Conservation (phyloP, 148 eudicot species). For the Vaccinium corymbosum region DNA sequence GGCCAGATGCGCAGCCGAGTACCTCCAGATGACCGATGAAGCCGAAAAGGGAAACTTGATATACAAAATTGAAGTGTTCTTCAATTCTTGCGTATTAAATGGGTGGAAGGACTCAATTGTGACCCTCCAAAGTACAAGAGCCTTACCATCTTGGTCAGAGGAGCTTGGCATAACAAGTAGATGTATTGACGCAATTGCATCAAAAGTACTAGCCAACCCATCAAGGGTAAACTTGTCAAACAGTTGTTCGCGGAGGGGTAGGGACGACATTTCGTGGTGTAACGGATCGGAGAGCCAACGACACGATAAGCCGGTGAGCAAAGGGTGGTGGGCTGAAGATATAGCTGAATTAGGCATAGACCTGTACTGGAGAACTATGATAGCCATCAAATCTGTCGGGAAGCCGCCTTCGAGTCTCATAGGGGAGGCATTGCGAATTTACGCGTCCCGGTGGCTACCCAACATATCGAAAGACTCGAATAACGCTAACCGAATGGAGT, state of each 20-base stretch:
- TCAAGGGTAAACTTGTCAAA: constrained; percentile 42
- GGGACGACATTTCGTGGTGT: constrained; percentile 36
- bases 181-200: constrained; percentile 71
- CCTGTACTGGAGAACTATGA: constrained; percentile 74
- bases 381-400: constrained; percentile 71
- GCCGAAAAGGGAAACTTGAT: constrained; percentile 82
- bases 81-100: constrained; percentile 72
- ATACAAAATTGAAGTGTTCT: constrained; percentile 73
- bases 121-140: constrained; percentile 58
- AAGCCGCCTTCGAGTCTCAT: constrained; percentile 44
- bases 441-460: constrained; percentile 70
- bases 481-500: constrained; percentile 21
- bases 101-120: constrained; percentile 87
- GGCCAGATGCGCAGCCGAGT: constrained; percentile 71
- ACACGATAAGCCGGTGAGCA: constrained; percentile 20
- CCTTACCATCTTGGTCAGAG: constrained; percentile 59
- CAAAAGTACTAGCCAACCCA: constrained; percentile 51
- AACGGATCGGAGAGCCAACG: constrained; percentile 35
- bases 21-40: constrained; percentile 85
- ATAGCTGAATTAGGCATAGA: constrained; percentile 66
- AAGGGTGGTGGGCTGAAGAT: constrained; percentile 92
- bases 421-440: constrained; percentile 76
- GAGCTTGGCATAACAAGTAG: constrained; percentile 66
- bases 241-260: constrained; percentile 39
- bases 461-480: constrained; percentile 24